Base-by-base conservation (phyloP, 208 protist species). In the Leishmania guyanensis region DNA sequence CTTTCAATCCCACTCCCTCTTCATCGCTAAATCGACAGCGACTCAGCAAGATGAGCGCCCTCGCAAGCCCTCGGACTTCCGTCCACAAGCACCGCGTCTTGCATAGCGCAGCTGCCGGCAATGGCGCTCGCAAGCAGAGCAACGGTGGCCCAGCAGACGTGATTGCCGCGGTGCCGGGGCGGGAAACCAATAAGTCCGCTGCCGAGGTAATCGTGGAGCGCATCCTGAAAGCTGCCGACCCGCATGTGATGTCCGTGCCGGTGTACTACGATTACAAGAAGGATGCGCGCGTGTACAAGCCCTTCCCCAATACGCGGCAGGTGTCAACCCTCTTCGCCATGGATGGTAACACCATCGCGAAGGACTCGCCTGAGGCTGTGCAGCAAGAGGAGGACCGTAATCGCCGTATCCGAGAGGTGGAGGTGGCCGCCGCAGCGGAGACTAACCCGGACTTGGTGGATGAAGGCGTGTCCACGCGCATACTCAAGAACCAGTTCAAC, bases 401-500 rank as follows among this genome's bases (percentile, higher is more conserved):
- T 50, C 91, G 94, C 39, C 93, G 93, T 36, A 74, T 92, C 70
- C 79, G 92, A 54, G 91, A 97, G 87, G 90, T 91, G 12, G 87
- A 92, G 77, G 78, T 86, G 46, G 96, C 92, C 5, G 90, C 92
- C 16, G 91, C 93, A 60, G 93, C 95, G 5, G 93, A 97, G 84
- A 90, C 91, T 71, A 98, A 98, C 80, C 93, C 94, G 22, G 93
- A 93, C 53, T 84, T 97, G 54, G 73, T 95, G 26, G 93, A 97
- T 33, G 87, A 96, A 77, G 93, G 92, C 50, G 89, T 96, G 17
- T 92, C 91, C 12, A 98, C 94, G 16, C 93, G 93, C 76, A 97
- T 97, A 72, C 86, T 99, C 16, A 98, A 98, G 77, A 99, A 99
- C 89, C 97, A 99, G 93, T 99, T 99, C 89, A 99, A 99, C 92